Evolutionary conservation across 805 yeast genomes (phyloP), one percentile per base, ranked within the genome.

Genomic region (Grigorovia humatica): DNA sequence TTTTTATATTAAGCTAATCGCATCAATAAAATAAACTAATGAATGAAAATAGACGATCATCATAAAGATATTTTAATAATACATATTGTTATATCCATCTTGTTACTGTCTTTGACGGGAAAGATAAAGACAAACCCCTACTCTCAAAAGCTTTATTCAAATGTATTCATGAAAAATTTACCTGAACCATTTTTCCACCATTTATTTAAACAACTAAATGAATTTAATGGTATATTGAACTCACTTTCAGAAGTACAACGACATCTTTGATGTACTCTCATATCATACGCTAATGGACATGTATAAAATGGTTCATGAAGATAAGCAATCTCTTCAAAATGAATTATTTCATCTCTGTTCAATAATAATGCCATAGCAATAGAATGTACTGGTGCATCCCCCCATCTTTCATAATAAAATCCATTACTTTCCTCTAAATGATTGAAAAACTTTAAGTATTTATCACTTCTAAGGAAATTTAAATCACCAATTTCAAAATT

Each of bases 331-430:
- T 88, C 93, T 53, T 82, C 82, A 65, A 89, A 86, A 71, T 85
- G 88, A 63, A 82, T 85, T 44, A 89, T 68, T 62, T 87, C 83
- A 20, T 72, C 64, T 49, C 71, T 75, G 55, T 81, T 78, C 54
- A 86, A 68, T 48, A 86, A 65, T 44, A 86, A 64, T 1, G 85
- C 65, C 1, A 79, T 81, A 1, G 80, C 95, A 38, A 88, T 71
- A 0, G 93, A 74, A 66, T 88, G 96, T 15, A 88, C 88, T 0
- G 96, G 96, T 0, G 96, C 96, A 69, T 89, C 97, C 19, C 97
- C 96, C 96, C 96, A 89, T 54, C 96, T 71, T 68, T 88, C 96
- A 53, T 85, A 84, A 66, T 84, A 84, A 63, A 87, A 87, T 9
- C 93, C 93, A 48, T 89, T 91, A 15, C 78, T 72, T 43, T 72